Evolutionary conservation across 306 rosid genomes (phyloP), one percentile per base, ranked within the genome.

Genomic region (Boehmeria nivea): DNA sequence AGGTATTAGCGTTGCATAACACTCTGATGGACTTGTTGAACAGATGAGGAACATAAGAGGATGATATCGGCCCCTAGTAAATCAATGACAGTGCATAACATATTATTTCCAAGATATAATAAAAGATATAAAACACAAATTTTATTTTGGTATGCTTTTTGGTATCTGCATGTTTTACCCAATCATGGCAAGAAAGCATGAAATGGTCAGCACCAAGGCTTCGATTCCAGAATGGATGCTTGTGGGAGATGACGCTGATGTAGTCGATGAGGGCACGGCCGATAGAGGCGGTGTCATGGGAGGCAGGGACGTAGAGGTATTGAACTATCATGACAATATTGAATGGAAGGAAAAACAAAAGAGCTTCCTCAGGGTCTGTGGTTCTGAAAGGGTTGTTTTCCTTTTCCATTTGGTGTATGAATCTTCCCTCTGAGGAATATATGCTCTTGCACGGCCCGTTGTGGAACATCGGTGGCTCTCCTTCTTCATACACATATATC

Each of bases 131-230:
- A 43, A 59, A 43, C 44, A 44, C 19, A 2, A 20, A 17, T 16
- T 4, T 8, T n/a, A 4, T 44, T 44, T 2, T 12, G 22, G 22
- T 2, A 1, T 10, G 50, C 19, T 6, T n/a, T 46, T 54, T 70
- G 70, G n/a, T n/a, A n/a, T n/a, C n/a, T n/a, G n/a, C n/a, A n/a
- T n/a, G n/a, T n/a, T n/a, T n/a, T n/a, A n/a, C 80, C 80, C 80
- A 78, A 47, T 73, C 77, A 33, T 78, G 79, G 47, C 83, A 78
- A 17, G 83, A 78, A 54, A 78, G 63, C 74, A 78, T 65, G 16
- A 73, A 67, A 58, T 78, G 83, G 31, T 73, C 83, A 3, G 80
- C 74, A 27, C 83, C 79, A 0, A 61, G 71, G 66, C 72, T 73
- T 37, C 77, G 50, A 37, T 70, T 70, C 77, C 83, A 73, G 16